Evolutionary conservation across 1,284 basidiomycete genomes (phyloP).

Genomic region (Bjerkandera adusta): DNA sequence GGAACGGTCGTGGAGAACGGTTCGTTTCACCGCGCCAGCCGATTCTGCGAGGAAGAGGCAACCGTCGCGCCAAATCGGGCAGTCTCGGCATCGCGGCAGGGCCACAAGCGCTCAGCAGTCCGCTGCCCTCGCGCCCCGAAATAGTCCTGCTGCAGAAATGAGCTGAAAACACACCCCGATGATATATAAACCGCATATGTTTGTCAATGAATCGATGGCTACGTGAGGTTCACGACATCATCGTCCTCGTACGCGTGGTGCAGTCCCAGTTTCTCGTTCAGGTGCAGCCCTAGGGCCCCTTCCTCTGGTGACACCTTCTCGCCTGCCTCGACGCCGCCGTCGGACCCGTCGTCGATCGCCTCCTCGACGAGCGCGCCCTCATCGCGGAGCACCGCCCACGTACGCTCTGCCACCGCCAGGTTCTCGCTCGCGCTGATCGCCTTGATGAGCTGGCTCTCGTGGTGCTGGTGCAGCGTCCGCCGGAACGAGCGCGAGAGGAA

Average conservation of each 20-base stretch:
- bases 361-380: slow-evolving; percentile 71
- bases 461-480: slow-evolving; percentile 65
- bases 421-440: slow-evolving; percentile 71
- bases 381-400: slow-evolving; percentile 55
- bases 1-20: too few species aligned
- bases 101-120: too few species aligned
- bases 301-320: slow-evolving; percentile 17
- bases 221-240: too few species aligned
- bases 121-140: too few species aligned
- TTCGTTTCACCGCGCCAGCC: too few species aligned
- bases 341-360: slow-evolving; percentile 40
- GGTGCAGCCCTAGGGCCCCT: slow-evolving; percentile 20
- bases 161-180: too few species aligned
- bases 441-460: slow-evolving; percentile 74
- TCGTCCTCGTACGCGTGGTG: slow-evolving; percentile 14
- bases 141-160: too few species aligned
- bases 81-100: too few species aligned
- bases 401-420: slow-evolving; percentile 53
- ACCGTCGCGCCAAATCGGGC: too few species aligned
- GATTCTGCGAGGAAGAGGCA: too few species aligned
- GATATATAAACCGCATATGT: too few species aligned
- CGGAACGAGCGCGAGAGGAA: slow-evolving; percentile 81
- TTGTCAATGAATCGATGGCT: too few species aligned
- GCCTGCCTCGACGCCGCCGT: slow-evolving; percentile 27
- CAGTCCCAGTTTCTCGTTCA: slow-evolving; percentile 20